Percentiles rank a stretch among this genome's conserved stretches.
phyloP scores from a whole-genome alignment of 1,139 yeast species.

The Sugiyamaella paludigena region DNA sequence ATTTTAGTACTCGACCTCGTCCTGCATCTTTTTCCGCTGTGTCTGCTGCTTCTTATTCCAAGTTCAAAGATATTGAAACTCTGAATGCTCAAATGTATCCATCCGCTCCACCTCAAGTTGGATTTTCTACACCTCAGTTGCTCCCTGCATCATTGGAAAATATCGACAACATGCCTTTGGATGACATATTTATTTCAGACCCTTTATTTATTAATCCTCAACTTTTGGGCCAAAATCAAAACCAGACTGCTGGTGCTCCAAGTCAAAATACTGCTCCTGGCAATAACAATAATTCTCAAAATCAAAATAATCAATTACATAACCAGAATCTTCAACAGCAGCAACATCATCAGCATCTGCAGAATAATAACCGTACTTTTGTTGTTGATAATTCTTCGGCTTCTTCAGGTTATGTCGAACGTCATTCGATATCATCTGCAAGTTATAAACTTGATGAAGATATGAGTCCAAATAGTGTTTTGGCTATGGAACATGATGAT shows the following conservation, averaged over 20 bases:
- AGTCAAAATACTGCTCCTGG: conserved; percentile 7
- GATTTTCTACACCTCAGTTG: conserved; percentile 77
- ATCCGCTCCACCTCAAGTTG: conserved; percentile 59
- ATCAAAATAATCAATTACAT: background rate
- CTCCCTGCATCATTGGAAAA: conserved; percentile 18
- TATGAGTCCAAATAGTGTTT: conserved; percentile 20
- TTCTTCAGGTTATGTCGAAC: background rate
- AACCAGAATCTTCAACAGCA: conserved; percentile 16
- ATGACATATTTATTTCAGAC: conserved; percentile 28
- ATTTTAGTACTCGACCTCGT: conserved; percentile 36
- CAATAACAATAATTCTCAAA: background rate
- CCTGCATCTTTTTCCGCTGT: conserved; percentile 86
- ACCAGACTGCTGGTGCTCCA: conserved; percentile 6
- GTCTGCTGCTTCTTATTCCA: conserved; percentile 66
- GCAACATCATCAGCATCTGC: conserved; percentile 13
- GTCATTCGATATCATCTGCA: conserved; percentile 8
- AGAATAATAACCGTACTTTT: no score
- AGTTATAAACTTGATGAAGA: conserved; percentile 21
- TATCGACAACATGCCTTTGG: conserved; percentile 25
- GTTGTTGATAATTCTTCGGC: no score
- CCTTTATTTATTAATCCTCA: conserved; percentile 39
- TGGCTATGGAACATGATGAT: conserved; percentile 22
- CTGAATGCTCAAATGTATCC: conserved; percentile 35
- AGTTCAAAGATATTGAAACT: conserved; percentile 43
- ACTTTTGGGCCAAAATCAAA: conserved; percentile 25